Base-by-base conservation (phyloP, 768 basidiomycete genomes). In the Lentinus tigrinus region DNA sequence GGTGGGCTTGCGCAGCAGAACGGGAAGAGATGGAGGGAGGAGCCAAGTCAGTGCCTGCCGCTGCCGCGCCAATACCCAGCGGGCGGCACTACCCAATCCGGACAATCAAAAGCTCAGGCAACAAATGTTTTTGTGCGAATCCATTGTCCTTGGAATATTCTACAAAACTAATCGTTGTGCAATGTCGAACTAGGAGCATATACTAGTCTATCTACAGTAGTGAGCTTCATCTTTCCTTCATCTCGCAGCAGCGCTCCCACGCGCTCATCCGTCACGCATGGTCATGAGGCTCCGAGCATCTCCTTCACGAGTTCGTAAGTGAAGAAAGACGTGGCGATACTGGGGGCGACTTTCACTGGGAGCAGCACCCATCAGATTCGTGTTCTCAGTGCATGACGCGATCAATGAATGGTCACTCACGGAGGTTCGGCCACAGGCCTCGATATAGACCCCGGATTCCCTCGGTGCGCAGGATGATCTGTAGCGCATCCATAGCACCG, bases 341-440 rank as follows among this genome's bases (percentile, higher is more conserved):
- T 91, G 19, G 92, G 92, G 1, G 91, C 88, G n/a, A 93, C 92
- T 70, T 94, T 93, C 60, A 94, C 91, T 93, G 71, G 57, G 59
- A 39, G 16, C 38, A 42, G 36, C 52, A 38, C 42, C 47, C 26
- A 56, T 51, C 54, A 61, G 60, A 36, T 44, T 44, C 38, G 31
- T 14, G 42, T 11, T 42, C 51, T 51, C 34, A 27, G 26, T 42
- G 11, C 56, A 58, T 57, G 56, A 62, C 53, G 56, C 56, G 58
- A 57, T 27, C 31, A 16, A 16, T 38, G 26, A 27, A 38, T 24
- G 49, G 21, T 23, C 19, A 81, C 91, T 75, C 73, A 93, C 92
- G 80, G 52, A 94, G 74, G 72, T 94, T 94, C 11, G 91, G 91
- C 93, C 92, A 94, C 27, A 95, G 74, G 7, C 93, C 93, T 58